Evolutionary conservation across 169 alveolate genomes (phyloP).

Genomic region (Plasmodium ovale): DNA sequence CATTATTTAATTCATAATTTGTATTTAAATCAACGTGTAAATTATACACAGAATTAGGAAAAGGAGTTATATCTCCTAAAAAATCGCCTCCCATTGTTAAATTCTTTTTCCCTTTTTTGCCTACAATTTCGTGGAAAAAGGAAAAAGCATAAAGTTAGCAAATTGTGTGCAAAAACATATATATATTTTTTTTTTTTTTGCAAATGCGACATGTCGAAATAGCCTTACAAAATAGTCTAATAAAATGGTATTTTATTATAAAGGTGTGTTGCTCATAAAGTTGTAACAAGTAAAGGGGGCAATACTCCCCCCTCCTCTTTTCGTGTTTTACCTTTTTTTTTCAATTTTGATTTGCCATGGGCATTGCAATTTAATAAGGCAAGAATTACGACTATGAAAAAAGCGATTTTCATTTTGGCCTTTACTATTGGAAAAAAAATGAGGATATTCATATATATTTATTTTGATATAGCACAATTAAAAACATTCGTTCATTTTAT

Average conservation of each 20-base stretch:
- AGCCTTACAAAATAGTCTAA: not conserved
- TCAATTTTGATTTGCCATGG: slow-evolving; percentile 65
- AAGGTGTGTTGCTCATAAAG: not conserved
- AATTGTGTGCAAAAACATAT: not conserved
- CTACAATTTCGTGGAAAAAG: slow-evolving; percentile 17
- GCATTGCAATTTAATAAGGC: slow-evolving; percentile 41
- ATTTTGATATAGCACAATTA: not conserved
- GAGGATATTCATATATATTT: not conserved
- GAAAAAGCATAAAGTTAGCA: slow-evolving; percentile 14
- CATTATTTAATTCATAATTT: slow-evolving; percentile 50
- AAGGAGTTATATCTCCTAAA: slow-evolving; percentile 70
- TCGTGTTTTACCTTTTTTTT: slow-evolving; percentile 40
- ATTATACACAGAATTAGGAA: slow-evolving; percentile 75
- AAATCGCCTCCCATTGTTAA: slow-evolving; percentile 67
- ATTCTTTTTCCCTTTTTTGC: slow-evolving; percentile 66
- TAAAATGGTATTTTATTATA: not conserved
- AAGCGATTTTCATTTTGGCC: slow-evolving; percentile 26
- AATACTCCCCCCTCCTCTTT: not conserved
- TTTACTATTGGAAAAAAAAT: not conserved
- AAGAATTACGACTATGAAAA: slow-evolving; percentile 27
- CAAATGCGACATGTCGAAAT: not conserved
- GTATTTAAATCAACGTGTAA: slow-evolving; percentile 62
- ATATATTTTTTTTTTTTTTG: slow-evolving; percentile 7
- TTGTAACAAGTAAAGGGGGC: not conserved
- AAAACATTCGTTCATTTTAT: slow-evolving; percentile 8